Evolutionary conservation across 331 rosid species (phyloP).

Genomic region (Rosa hybrid): DNA sequence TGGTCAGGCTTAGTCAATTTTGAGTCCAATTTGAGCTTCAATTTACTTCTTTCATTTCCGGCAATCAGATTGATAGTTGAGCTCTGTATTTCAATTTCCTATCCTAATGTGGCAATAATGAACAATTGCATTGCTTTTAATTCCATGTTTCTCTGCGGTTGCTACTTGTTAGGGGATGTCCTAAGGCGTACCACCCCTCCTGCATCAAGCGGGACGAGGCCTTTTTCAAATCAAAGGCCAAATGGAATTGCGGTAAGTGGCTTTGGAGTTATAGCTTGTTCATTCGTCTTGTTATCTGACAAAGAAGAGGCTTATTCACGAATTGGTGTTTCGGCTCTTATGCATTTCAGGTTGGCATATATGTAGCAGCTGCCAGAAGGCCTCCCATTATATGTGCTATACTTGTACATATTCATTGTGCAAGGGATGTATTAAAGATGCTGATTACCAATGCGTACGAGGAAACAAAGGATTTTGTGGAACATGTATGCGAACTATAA

Average conservation of each 20-base stretch:
- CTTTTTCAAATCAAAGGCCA: slow-evolving; percentile 87
- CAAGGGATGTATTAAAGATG: slow-evolving; percentile 73
- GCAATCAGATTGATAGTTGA: neutral
- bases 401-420: slow-evolving; percentile 92
- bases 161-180: slow-evolving; percentile 71
- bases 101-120: neutral
- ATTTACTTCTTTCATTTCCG: slow-evolving; percentile 4
- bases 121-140: slow-evolving; percentile 11
- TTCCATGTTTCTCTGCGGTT: slow-evolving; percentile 1
- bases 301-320: neutral
- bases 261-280: slow-evolving; percentile 7
- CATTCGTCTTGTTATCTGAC: neutral
- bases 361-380: slow-evolving; percentile 78
- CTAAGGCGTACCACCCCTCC: slow-evolving; percentile 94
- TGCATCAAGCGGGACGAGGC: slow-evolving; percentile 93
- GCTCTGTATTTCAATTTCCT: neutral
- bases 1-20: slow-evolving; percentile 4
- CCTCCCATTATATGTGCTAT: slow-evolving; percentile 89
- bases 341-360: slow-evolving; percentile 92
- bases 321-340: slow-evolving; percentile 7
- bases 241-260: slow-evolving; percentile 93
- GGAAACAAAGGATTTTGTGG: slow-evolving; percentile 90
- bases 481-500: slow-evolving; percentile 84
- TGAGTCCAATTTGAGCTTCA: slow-evolving; percentile 1
- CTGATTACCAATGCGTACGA: slow-evolving; percentile 81